These are phyloP conservation scores for Aspergillus sp. DNA, from an alignment of 2,329 filamentous ascomycete genomes.

Conservation along the genomic window DNA sequence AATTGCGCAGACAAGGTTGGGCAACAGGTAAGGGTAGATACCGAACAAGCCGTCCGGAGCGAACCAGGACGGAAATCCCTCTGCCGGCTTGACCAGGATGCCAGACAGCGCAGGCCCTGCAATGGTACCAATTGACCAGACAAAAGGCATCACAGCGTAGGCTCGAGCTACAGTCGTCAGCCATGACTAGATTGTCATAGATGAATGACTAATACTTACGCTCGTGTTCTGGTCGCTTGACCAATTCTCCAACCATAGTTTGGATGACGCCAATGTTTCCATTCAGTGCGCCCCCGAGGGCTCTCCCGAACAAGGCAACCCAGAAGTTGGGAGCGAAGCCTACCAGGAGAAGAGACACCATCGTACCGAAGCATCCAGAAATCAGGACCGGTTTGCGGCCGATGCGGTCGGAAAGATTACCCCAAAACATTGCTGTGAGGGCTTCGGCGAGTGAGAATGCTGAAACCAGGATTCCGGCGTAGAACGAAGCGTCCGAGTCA, in stretches of 20 bases:
- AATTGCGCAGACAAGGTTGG: constrained; percentile 78
- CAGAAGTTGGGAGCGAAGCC: constrained; percentile 81
- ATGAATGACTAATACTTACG: constrained; percentile 53
- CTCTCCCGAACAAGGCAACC: constrained; percentile 73
- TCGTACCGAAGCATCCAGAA: constrained; percentile 75
- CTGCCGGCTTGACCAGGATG: constrained; percentile 74
- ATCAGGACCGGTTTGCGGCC: constrained; percentile 84
- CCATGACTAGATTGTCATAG: constrained; percentile 1
- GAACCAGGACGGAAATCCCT: constrained; percentile 70
- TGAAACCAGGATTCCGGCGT: constrained; percentile 83
- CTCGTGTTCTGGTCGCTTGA: constrained; percentile 80
- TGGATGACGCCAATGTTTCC: constrained; percentile 90
- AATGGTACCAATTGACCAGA: constrained; percentile 89
- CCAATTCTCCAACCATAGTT: constrained; percentile 88
- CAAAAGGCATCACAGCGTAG: constrained; percentile 90
- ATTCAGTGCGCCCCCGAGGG: constrained; percentile 78
- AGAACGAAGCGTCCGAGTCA: constrained; percentile 76
- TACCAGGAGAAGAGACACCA: constrained; percentile 77
- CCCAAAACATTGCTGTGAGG: constrained; percentile 85
- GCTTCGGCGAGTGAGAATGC: constrained; percentile 81
- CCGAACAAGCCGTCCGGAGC: constrained; percentile 67
- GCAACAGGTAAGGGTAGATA: constrained; percentile 79
- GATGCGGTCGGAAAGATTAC: constrained; percentile 73
- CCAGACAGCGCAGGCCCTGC: constrained; percentile 66
- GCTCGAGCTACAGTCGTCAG: constrained; percentile 62